phyloP scores from a whole-genome alignment of 202 grass and related monocot genomes.

The Panicum hallii region DNA sequence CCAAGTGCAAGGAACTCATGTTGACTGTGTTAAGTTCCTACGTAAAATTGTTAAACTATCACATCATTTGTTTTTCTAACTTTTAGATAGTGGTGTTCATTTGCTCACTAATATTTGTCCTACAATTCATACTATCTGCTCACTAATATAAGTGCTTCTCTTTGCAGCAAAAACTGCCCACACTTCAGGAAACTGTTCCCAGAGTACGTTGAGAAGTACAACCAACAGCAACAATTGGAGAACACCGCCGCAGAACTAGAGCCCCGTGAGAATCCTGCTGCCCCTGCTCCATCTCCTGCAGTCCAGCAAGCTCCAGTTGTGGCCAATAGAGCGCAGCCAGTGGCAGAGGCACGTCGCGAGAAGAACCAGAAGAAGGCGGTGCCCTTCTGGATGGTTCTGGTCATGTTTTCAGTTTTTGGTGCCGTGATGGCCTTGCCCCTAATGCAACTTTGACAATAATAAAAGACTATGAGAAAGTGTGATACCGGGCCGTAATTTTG shows the following conservation, averaged over 20 bases:
- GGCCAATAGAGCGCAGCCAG: conserved; percentile 37
- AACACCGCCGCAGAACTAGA: conserved; percentile 40
- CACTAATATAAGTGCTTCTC: not conserved
- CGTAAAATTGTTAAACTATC: not conserved
- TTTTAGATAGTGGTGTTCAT: not conserved
- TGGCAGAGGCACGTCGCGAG: conserved; percentile 30
- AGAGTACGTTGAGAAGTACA: conserved; percentile 90
- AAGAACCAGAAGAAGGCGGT: conserved; percentile 73
- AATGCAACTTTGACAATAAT: conserved; percentile 87
- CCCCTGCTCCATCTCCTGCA: conserved; percentile 40
- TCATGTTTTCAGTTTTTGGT: conserved; percentile 87
- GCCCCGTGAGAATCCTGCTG: conserved; percentile 40
- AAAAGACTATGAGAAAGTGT: conserved; percentile 35
- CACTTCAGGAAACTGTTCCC: conserved; percentile 97
- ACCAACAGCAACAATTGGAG: conserved; percentile 58
- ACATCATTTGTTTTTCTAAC: not conserved
- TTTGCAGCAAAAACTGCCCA: conserved; percentile 88
- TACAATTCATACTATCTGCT: not conserved
- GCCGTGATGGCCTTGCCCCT: conserved; percentile 95
- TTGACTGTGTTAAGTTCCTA: not conserved
- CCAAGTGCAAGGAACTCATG: not conserved
- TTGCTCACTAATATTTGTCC: not conserved
- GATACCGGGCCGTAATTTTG: conserved; percentile 63
- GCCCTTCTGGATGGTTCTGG: conserved; percentile 86
- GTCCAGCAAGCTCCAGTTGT: conserved; percentile 47